Evolutionary conservation across 768 basidiomycete species (phyloP).

Genomic region (Omphalotus guepiniiformis): DNA sequence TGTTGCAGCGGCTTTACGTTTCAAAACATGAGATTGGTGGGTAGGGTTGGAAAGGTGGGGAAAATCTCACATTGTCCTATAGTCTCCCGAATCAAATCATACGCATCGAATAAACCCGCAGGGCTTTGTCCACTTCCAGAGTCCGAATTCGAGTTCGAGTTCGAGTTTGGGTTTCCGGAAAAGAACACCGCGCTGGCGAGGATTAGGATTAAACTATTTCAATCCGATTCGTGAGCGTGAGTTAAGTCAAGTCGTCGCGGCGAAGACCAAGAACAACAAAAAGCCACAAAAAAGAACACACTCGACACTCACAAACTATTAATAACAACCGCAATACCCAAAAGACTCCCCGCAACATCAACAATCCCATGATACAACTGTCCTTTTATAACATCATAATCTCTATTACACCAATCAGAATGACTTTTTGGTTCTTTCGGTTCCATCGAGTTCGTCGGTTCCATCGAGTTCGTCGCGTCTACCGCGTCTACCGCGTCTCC

Average conservation of each 20-base stretch:
- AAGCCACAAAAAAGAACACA: conserved; percentile 6
- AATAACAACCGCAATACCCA: conserved; percentile 85
- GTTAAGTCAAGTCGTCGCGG: conserved; percentile 1
- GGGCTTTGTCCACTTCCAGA: conserved; percentile 29
- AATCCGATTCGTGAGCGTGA: not conserved
- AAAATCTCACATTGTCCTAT: conserved; percentile 72
- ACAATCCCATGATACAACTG: conserved; percentile 64
- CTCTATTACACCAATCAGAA: conserved; percentile 53
- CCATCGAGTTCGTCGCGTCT: conserved; percentile 28
- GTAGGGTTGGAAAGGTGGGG: conserved; percentile 1
- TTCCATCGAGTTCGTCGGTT: conserved; percentile 27
- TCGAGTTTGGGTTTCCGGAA: conserved; percentile 38
- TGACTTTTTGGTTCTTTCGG: conserved; percentile 38
- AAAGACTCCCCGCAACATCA: conserved; percentile 64
- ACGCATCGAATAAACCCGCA: conserved; percentile 82
- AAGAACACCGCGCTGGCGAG: conserved; percentile 82
- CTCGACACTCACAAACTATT: conserved; percentile 63
- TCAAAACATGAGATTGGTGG: conserved; percentile 2
- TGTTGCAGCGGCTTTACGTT: conserved; percentile 64
- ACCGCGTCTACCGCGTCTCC: conserved; percentile 27
- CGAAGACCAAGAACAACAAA: conserved; percentile 3
- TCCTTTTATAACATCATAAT: conserved; percentile 48
- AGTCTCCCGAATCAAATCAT: conserved; percentile 60
- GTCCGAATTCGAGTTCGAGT: too few relatives aligned
- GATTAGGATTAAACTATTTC: conserved; percentile 68